phyloP scores from a whole-genome alignment of 176 grass and related monocot genomes.

The Ampelocalamus luodianensis region DNA sequence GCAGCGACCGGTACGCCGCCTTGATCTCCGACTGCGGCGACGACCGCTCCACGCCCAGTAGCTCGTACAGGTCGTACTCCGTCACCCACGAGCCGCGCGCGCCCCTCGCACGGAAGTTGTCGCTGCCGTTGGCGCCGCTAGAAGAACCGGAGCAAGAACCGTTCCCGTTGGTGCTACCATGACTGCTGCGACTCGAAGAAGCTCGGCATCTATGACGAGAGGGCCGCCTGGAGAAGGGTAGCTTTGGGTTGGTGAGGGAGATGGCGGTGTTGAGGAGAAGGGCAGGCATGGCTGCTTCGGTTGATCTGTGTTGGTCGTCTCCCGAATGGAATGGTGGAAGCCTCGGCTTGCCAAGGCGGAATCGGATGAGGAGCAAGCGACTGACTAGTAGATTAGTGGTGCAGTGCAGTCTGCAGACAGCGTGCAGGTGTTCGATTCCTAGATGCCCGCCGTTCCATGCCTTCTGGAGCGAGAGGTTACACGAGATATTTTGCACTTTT shows the following conservation, averaged over 20 bases:
- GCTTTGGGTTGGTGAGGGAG: neutral
- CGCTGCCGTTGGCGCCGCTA: neutral
- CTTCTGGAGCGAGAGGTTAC: neutral
- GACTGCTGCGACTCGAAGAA: constrained; percentile 24
- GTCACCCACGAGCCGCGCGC: constrained; percentile 57
- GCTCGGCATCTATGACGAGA: constrained; percentile 43
- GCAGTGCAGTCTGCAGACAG: too few species aligned
- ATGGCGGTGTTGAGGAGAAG: constrained; percentile 39
- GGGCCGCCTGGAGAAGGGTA: neutral
- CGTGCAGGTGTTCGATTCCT: too few species aligned
- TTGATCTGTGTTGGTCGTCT: too few species aligned
- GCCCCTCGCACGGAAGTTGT: neutral
- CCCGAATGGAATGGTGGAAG: too few species aligned
- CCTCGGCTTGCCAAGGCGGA: neutral
- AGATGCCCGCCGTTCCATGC: too few species aligned
- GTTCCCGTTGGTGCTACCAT: neutral
- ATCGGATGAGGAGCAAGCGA: neutral
- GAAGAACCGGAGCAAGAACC: neutral
- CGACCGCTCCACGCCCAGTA: constrained; percentile 72
- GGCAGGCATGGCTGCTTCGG: constrained; percentile 45
- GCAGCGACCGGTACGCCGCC: constrained; percentile 76
- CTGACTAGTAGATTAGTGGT: neutral
- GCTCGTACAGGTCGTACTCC: constrained; percentile 84
- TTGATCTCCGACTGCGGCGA: constrained; percentile 81
- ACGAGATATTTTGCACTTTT: constrained; percentile 34